phyloP scores from a whole-genome alignment of 2,329 filamentous ascomycete genomes.

The Parafenestella ontariensis region DNA sequence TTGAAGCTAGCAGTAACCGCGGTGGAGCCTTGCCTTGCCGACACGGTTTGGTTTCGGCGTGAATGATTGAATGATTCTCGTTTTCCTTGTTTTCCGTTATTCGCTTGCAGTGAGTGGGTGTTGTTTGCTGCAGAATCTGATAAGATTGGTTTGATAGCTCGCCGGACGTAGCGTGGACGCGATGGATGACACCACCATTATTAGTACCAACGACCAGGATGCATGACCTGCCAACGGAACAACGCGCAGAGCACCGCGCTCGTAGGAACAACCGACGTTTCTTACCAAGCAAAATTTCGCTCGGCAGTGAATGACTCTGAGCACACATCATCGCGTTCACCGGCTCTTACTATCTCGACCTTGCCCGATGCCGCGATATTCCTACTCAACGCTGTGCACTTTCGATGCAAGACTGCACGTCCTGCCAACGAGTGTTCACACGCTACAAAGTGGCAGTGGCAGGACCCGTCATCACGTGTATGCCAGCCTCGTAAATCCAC shows the following conservation, averaged over 20 bases:
- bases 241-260: conserved; percentile 13
- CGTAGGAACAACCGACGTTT: conserved; percentile 1
- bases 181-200: conserved; percentile 15
- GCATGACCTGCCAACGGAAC: conserved; percentile 26
- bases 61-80: too few species aligned
- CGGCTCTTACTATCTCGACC: conserved; percentile 7
- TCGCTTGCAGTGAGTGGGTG: conserved; percentile 5
- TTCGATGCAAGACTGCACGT: conserved; percentile 7
- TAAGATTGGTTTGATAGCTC: conserved; percentile 10
- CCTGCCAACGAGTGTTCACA: conserved; percentile 5
- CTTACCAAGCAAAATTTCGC: neutral
- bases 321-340: too few species aligned
- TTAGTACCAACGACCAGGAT: conserved; percentile 18
- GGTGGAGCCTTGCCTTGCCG: conserved; percentile 20
- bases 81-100: conserved; percentile 4
- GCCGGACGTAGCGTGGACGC: neutral
- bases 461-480: conserved; percentile 33
- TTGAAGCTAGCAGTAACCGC: conserved; percentile 14
- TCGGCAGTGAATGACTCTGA: neutral
- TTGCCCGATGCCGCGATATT: conserved; percentile 13
- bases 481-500: conserved; percentile 18
- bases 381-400: conserved; percentile 1
- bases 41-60: conserved; percentile 11
- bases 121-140: conserved; percentile 5
- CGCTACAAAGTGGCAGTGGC: conserved; percentile 15